Evolutionary conservation across 2,329 filamentous ascomycete species (phyloP).

Genomic region (Lecanoromycetidae sp.): DNA sequence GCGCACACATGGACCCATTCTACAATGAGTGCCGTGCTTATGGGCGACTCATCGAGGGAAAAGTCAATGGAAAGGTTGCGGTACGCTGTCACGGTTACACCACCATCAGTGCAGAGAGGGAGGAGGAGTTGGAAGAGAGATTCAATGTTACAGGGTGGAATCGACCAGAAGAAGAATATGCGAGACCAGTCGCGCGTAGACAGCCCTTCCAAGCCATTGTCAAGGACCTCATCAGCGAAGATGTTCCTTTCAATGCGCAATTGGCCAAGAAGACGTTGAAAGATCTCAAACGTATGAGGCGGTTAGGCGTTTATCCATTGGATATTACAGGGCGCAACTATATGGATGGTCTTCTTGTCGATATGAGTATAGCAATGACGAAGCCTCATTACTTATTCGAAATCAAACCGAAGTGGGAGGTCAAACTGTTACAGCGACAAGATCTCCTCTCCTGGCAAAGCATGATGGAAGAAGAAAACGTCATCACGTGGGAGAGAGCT

Average conservation of each 20-base stretch:
- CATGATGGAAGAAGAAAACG: background rate
- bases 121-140: background rate
- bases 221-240: constrained; percentile 10
- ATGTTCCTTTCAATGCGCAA: background rate
- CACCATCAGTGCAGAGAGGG: constrained; percentile 1
- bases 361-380: constrained; percentile 11
- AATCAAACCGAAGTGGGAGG: background rate
- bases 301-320: constrained; percentile 5
- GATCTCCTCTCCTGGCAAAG: background rate
- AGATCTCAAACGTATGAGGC: constrained; percentile 6
- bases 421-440: background rate
- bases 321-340: constrained; percentile 10
- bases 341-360: constrained; percentile 8
- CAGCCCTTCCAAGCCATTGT: constrained; percentile 11
- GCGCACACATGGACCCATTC: constrained; percentile 10
- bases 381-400: constrained; percentile 10
- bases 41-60: constrained; percentile 5
- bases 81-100: constrained; percentile 10
- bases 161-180: background rate
- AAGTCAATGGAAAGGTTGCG: constrained; percentile 14
- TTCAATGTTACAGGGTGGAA: constrained; percentile 8
- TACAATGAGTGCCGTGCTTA: constrained; percentile 15
- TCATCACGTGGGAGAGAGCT: background rate
- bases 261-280: background rate
- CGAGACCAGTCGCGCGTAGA: background rate